Evolutionary conservation across 768 basidiomycete genomes (phyloP), one percentile per base, ranked within the genome.

Genomic region (Suillus cothurnatus): DNA sequence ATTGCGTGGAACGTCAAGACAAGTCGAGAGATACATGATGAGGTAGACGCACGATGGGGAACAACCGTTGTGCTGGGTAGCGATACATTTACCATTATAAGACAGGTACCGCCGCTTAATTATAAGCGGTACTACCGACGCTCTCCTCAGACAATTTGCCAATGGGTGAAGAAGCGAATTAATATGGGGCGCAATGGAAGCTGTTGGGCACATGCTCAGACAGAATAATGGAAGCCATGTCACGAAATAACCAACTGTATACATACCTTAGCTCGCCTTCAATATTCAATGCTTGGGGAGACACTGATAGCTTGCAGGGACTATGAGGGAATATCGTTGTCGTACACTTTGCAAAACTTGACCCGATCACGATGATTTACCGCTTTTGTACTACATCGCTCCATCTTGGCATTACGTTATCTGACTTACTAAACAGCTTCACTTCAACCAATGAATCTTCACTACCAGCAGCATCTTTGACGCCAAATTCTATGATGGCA

Each of bases 401-500:
- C 45, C 26, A 39, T 32, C 47, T 61, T 49, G 17, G 52, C 31
- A 28, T 52, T 52, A 17, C 15, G 47, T 32, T 21, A 19, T 19
- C 17, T 31, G 52, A n/a, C 19, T 32, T 55, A 34, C 49, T 14
- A n/a, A n/a, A 49, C 19, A 6, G 21, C 12, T 55, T 55, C 14
- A 17, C 17, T 55, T n/a, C 52, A 28, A 53, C 53, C 53, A 32
- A 34, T 19, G 11, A 56, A 34, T 19, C 12, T 57, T 36, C 34
- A 39, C 38, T 32, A 19, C 52, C 57, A 57, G 56, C 56, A 57
- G 7, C n/a, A 23, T 19, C 14, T 19, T 21, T 39, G 56, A 26
- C 36, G 3, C 38, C 17, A 39, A 21, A 58, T 39, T 12, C 58
- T 66, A 80, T 79, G 77, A 80, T 79, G 77, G 70, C 74, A 72